phyloP scores from a whole-genome alignment of 805 yeast species.

The Wickerhamiella occidentalis region DNA sequence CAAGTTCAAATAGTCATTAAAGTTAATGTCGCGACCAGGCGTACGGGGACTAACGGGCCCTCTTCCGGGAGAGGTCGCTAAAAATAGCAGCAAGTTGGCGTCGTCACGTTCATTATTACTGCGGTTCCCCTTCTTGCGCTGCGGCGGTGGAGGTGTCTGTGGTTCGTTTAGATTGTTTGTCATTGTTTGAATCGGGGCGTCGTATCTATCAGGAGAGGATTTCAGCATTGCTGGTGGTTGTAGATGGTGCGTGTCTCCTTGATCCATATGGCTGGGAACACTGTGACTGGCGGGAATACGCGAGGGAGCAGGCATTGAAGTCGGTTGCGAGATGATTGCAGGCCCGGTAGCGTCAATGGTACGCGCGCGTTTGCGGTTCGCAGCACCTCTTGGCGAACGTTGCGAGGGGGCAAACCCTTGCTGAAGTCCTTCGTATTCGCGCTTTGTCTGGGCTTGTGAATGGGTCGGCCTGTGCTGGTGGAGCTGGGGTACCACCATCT shows the following conservation, averaged over 20 bases:
- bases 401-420: constrained; percentile 7
- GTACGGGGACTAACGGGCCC: constrained; percentile 29
- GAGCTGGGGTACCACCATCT: constrained; percentile 8
- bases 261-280: constrained; percentile 2
- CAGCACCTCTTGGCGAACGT: background rate
- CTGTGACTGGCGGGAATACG: constrained; percentile 11
- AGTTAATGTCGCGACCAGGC: constrained; percentile 43
- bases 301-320: constrained; percentile 12
- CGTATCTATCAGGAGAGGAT: background rate
- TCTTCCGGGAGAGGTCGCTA: constrained; percentile 68
- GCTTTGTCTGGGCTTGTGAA: constrained; percentile 1
- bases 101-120: constrained; percentile 39
- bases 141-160: constrained; percentile 12
- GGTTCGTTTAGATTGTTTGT: constrained; percentile 1
- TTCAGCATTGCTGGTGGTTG: constrained; percentile 8
- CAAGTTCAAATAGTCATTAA: constrained; percentile 71
- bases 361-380: constrained; percentile 11
- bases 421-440: constrained; percentile 5
- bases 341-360: constrained; percentile 7
- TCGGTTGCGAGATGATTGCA: background rate
- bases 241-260: background rate
- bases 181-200: background rate
- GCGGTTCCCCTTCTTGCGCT: background rate
- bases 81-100: constrained; percentile 65
- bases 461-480: background rate